phyloP scores from a whole-genome alignment of 2,329 filamentous ascomycete species.

The Alternaria hordeiaustralica region DNA sequence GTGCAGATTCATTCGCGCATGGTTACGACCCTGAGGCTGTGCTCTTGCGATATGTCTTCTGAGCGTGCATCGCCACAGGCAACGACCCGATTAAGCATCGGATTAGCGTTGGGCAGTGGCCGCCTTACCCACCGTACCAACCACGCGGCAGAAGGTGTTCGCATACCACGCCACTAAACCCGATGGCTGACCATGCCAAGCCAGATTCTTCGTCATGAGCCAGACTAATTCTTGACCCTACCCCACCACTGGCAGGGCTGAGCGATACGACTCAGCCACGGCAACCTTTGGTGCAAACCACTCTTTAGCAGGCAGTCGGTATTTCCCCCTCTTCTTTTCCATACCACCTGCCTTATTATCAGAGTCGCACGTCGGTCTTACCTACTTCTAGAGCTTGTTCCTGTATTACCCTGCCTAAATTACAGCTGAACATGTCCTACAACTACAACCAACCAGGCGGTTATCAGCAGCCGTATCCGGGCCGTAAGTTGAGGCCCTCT shows the following conservation, averaged over 20 bases:
- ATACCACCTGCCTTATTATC: not conserved
- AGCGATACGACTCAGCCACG: constrained; percentile 10
- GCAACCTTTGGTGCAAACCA: not conserved
- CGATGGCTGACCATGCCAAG: constrained; percentile 6
- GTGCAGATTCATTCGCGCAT: not conserved
- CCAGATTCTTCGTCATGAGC: constrained; percentile 4
- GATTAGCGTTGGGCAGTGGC: not conserved
- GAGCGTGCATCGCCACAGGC: constrained; percentile 7
- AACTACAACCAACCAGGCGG: constrained; percentile 39
- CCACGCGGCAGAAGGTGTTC: constrained; percentile 2
- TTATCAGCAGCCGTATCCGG: constrained; percentile 37
- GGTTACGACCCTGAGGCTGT: constrained; percentile 1
- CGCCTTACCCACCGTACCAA: constrained; percentile 2
- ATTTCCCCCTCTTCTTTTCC: not conserved
- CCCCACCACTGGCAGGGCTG: constrained; percentile 9
- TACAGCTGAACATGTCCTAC: constrained; percentile 27
- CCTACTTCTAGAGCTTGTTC: not conserved
- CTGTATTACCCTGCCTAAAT: not conserved
- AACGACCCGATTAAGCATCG: not conserved
- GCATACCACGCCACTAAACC: not conserved
- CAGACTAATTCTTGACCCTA: not conserved
- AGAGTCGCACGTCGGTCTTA: not conserved
- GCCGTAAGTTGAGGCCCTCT: constrained; percentile 35
- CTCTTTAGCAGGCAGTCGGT: not conserved
- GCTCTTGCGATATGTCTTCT: not conserved